Conservation (phyloP, 305 asterid genomes). For the Petunia hybrid region DNA sequence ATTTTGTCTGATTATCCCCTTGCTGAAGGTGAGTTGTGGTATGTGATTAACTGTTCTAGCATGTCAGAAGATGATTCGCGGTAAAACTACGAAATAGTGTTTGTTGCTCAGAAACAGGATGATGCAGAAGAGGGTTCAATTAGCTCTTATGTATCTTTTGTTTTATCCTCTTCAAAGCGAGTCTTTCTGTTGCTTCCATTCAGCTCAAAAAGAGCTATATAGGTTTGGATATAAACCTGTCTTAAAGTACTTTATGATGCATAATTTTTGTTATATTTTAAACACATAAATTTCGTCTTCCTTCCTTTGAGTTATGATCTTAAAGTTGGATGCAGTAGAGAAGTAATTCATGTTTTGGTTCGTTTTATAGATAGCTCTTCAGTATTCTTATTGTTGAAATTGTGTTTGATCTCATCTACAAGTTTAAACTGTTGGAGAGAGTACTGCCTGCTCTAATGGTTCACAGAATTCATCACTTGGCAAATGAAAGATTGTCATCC, state of each 20-base stretch:
- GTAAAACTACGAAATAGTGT: not conserved
- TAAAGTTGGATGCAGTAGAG: slow-evolving; percentile 3
- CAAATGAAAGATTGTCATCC: not conserved
- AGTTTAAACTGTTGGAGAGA: not conserved
- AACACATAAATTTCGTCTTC: not conserved
- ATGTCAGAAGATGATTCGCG: slow-evolving; percentile 10
- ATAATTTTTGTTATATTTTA: slow-evolving; percentile 4
- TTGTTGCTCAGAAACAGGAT: not conserved
- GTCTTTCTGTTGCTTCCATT: slow-evolving; percentile 35
- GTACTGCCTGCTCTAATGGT: not conserved
- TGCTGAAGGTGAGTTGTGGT: slow-evolving; percentile 26
- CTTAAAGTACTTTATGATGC: slow-evolving; percentile 14
- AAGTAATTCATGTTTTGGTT: not conserved
- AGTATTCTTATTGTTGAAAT: not conserved
- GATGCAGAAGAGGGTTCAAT: slow-evolving; percentile 18
- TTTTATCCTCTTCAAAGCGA: not conserved
- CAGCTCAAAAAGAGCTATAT: not conserved
- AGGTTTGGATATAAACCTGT: slow-evolving; percentile 12
- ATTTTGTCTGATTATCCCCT: slow-evolving; percentile 10
- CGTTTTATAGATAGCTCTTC: not conserved
- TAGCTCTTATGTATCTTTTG: slow-evolving; percentile 18
- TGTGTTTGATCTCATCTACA: not conserved
- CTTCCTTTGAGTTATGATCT: slow-evolving; percentile 2
- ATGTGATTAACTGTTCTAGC: slow-evolving; percentile 29
- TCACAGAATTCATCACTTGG: not conserved